Evolutionary conservation across 331 rosid species (phyloP).

Genomic region (Quercus tomentella): DNA sequence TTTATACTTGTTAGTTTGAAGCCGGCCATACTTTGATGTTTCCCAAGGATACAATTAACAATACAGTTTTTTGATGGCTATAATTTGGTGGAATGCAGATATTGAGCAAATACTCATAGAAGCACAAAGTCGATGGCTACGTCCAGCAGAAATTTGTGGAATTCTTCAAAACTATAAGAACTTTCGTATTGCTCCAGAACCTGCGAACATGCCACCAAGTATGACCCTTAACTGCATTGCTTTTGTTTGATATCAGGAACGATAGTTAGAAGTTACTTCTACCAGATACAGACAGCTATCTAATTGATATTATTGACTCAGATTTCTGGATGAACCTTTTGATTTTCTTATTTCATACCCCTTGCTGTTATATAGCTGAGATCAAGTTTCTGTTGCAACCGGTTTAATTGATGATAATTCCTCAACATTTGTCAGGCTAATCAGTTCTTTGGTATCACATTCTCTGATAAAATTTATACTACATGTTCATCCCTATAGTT

Average conservation of each 20-base stretch:
- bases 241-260: background rate
- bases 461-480: background rate
- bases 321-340: background rate
- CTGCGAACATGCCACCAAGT: conserved; percentile 73
- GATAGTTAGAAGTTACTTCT: conserved; percentile 3
- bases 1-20: background rate
- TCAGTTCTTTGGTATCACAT: background rate
- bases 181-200: conserved; percentile 54
- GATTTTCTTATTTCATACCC: background rate
- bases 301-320: background rate
- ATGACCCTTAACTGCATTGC: conserved; percentile 25
- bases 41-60: background rate
- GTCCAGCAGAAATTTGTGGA: conserved; percentile 84
- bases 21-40: background rate
- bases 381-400: background rate
- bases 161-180: conserved; percentile 55
- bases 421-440: background rate
- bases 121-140: conserved; percentile 89
- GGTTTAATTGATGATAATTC: background rate
- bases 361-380: background rate
- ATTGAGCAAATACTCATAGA: conserved; percentile 52
- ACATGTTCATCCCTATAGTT: background rate
- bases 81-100: conserved; percentile 43
- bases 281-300: background rate
- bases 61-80: conserved; percentile 6